Evolutionary conservation across 768 basidiomycete genomes (phyloP).

Genomic region (Amanita thiersii): DNA sequence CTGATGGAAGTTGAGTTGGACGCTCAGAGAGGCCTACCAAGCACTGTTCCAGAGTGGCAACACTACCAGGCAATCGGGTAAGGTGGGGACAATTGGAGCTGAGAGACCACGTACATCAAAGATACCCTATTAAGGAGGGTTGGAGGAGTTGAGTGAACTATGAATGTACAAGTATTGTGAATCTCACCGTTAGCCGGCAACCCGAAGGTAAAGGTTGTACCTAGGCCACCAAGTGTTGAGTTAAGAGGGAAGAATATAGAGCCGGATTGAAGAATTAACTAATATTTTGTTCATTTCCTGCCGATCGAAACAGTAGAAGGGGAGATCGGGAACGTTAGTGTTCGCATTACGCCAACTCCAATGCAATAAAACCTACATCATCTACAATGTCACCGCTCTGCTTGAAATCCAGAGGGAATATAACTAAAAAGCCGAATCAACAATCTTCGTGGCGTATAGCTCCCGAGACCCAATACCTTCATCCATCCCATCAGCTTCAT

Average conservation of each 20-base stretch:
- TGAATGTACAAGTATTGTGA: neutral
- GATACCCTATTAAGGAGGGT: conserved; percentile 27
- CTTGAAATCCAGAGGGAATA: conserved; percentile 87
- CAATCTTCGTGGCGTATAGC: neutral
- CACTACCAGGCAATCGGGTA: conserved; percentile 21
- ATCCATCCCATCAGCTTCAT: conserved; percentile 74
- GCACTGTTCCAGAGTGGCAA: conserved; percentile 47
- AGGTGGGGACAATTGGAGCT: neutral
- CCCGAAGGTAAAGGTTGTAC: conserved; percentile 36
- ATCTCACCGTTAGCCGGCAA: conserved; percentile 44
- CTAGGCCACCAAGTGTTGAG: conserved; percentile 14
- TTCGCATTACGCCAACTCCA: neutral
- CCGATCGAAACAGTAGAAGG: neutral
- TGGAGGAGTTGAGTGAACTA: neutral
- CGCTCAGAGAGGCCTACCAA: conserved; percentile 24
- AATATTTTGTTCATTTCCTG: conserved; percentile 44
- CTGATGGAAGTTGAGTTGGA: conserved; percentile 8
- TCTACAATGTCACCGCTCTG: conserved; percentile 70
- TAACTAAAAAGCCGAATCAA: no score
- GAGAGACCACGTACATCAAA: conserved; percentile 36
- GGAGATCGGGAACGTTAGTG: neutral
- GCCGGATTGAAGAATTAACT: conserved; percentile 19
- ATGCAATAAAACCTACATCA: conserved; percentile 27
- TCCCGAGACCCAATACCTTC: conserved; percentile 39
- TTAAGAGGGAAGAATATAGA: neutral